Percentiles rank a stretch among this genome's conserved stretches.
Conservation (phyloP, 2,329 filamentous ascomycete species). For the Lachnellula cervina region DNA sequence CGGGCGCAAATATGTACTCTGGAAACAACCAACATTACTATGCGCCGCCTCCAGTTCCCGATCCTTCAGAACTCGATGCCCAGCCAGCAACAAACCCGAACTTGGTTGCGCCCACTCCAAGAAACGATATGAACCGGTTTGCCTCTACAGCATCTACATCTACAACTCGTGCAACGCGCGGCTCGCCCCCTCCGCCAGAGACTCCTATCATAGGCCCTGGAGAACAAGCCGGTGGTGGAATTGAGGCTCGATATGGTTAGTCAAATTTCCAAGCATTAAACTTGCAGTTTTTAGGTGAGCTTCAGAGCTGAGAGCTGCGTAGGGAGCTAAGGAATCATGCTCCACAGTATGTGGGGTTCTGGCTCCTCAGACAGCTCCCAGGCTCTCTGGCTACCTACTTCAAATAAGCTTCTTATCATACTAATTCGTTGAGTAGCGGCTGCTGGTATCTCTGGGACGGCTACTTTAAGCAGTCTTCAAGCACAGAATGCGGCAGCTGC, state of each 20-base stretch:
- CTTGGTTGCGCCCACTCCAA: constrained; percentile 26
- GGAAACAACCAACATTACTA: constrained; percentile 43
- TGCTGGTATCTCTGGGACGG: constrained; percentile 81
- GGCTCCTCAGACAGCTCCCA: too few relatives aligned
- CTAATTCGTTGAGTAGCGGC: constrained; percentile 43
- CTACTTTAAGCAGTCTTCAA: constrained; percentile 69
- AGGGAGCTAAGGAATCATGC: too few relatives aligned
- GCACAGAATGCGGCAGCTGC: constrained; percentile 75
- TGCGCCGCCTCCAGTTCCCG: constrained; percentile 45
- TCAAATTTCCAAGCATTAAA: too few relatives aligned
- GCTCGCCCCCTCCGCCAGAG: constrained; percentile 91
- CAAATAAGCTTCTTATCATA: too few relatives aligned
- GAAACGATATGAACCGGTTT: constrained; percentile 52
- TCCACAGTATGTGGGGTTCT: too few relatives aligned
- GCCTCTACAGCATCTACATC: constrained; percentile 86
- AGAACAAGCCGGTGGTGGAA: constrained; percentile 68
- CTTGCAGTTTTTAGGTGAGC: too few relatives aligned
- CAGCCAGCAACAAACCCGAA: constrained; percentile 10
- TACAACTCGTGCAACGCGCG: constrained; percentile 84
- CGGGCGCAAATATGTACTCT: constrained; percentile 19
- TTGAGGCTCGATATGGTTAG: constrained; percentile 75
- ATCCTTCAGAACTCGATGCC: constrained; percentile 19
- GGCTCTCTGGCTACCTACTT: too few relatives aligned
- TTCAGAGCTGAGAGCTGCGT: too few relatives aligned
- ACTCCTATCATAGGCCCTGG: constrained; percentile 76